phyloP scores from a whole-genome alignment of 768 basidiomycete genomes.

The Auriscalpium microsporum region DNA sequence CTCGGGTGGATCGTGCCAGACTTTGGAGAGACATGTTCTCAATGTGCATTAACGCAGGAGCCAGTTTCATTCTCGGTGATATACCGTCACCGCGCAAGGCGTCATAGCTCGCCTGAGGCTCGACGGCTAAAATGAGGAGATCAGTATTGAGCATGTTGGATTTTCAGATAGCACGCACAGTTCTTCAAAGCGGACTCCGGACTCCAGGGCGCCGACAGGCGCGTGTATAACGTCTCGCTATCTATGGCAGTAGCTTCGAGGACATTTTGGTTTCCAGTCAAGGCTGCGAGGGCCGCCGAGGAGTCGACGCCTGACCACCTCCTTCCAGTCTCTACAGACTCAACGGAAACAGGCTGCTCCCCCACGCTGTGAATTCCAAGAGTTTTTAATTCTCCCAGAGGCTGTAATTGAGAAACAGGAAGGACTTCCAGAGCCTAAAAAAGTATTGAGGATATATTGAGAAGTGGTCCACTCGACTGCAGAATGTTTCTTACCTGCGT shows the following conservation, averaged over 20 bases:
- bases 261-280: constrained; percentile 2
- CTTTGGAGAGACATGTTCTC: constrained; percentile 87
- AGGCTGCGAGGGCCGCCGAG: constrained; percentile 2
- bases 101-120: constrained; percentile 45
- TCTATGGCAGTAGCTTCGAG: constrained; percentile 13
- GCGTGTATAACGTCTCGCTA: constrained; percentile 9
- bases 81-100: constrained; percentile 57
- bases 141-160: background rate
- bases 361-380: background rate
- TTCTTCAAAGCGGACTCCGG: constrained; percentile 65
- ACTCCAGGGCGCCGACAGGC: constrained; percentile 43
- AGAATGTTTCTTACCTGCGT: constrained; percentile 38
- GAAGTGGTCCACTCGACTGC: too few species aligned
- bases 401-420: constrained; percentile 2
- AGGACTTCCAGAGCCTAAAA: background rate
- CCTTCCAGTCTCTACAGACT: background rate
- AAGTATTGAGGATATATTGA: too few species aligned
- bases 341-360: constrained; percentile 5
- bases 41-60: constrained; percentile 83
- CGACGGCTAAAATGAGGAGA: constrained; percentile 36
- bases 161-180: constrained; percentile 41
- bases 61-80: constrained; percentile 70
- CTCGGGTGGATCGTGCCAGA: constrained; percentile 66
- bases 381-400: constrained; percentile 1
- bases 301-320: constrained; percentile 7